Evolutionary conservation across 176 grass and related monocot species (phyloP), one percentile per base, ranked within the genome.

Genomic region (Avena insularis): DNA sequence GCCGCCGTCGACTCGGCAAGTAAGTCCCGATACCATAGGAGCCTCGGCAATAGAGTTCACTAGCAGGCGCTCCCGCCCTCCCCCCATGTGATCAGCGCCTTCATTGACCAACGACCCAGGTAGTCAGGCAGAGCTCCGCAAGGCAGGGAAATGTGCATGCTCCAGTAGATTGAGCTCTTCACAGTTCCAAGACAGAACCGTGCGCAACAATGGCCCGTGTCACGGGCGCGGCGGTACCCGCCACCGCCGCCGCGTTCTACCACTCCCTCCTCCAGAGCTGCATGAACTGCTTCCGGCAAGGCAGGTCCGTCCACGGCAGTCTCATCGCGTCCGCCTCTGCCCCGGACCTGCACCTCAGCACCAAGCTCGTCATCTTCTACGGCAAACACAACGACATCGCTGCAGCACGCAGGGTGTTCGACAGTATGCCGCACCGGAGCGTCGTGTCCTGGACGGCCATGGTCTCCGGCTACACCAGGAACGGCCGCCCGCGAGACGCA

Each of bases 361-460:
- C 92, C 60, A 97, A 97, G 72, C 84, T 94, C 82, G 11, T 94
- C 36, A 86, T 91, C 14, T 94, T 90, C 82, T 94, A 90, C n/a
- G 71, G 33, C 8, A 87, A 81, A 78, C 84, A 82, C 69, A 79
- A 87, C 7, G 88, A 97, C 51, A 50, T 58, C 35, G 27, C 49
- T 17, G 0, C 80, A 17, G 91, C 91, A 14, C 85, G 91, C 36
- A 73, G 2, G 56, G 40, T 97, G 85, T 92, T 97, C 83, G 93
- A 95, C 75, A 80, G 65, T 63, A 97, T 95, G 95, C 89, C 71
- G 75, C 50, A 90, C 13, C 25, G 91, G 74, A 93, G 85, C 75
- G 68, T 95, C 54, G 93, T 97, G 68, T 90, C 95, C 8, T 95
- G 93, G 95, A 97, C 91, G 17, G 89, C 91, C 36, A 91, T 93